Evolutionary conservation across 148 eudicot species (phyloP), one percentile per base, ranked within the genome.

Genomic region (Gaultheria prostrata): DNA sequence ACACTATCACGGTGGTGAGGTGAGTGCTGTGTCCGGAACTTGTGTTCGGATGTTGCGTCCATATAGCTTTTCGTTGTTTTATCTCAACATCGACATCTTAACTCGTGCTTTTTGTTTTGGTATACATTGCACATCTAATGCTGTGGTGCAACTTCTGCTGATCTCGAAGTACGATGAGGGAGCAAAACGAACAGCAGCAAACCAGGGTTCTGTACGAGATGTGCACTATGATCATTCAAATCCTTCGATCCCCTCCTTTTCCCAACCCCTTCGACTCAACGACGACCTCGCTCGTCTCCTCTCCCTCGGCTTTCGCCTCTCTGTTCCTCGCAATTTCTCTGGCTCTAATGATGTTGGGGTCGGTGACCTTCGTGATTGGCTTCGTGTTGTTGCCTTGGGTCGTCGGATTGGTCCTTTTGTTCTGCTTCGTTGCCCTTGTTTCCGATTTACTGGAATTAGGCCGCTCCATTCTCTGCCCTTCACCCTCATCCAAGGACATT

Each of bases 301-400:
- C 86, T 14, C 79, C 83, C 18, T 56, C 84, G 54, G 85, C 86
- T 33, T 91, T 94, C 24, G 93, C 93, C 1, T 83, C 91, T 12
- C 81, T 94, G 26, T 89, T 93, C 20, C 82, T 92, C 13, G 92
- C 93, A 50, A 88, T 94, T 61, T 93, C 95, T 10, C n/a, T 94
- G 35, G 85, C 93, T 8, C 51, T 93, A 85, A 93, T 94, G 96
- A 76, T 94, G 63, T 89, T 89, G 33, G 96, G 98, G 35, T 90
- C 88, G 21, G 83, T 91, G 4, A 83, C 85, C 7, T 92, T 94
- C 81, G 11, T 91, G 18, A 91, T 94, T 18, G 96, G 98, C 33
- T 81, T 94, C 3, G 50, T 93, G 9, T 49, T 94, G 82, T 84
- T 94, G 95, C 96, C 96, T 14, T 90, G 91, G 90, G 88, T 93